Evolutionary conservation across 345 rosid genomes (phyloP).

Genomic region (Salix brachista): DNA sequence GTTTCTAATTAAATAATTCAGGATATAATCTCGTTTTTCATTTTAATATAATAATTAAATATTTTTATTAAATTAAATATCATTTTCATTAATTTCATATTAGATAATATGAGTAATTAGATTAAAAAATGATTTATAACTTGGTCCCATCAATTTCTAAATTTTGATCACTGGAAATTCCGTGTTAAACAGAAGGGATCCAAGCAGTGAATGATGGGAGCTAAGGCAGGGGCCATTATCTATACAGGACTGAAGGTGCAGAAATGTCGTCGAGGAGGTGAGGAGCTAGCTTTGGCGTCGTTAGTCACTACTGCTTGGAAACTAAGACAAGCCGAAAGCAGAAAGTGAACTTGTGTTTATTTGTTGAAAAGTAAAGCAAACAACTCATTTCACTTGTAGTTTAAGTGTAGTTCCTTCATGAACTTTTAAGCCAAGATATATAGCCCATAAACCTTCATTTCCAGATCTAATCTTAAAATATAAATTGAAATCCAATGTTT

Average conservation of each 20-base stretch:
- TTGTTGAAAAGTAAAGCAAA: conserved; percentile 84
- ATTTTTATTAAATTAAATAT: too few species aligned
- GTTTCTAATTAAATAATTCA: too few species aligned
- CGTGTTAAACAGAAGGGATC: background rate
- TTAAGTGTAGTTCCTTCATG: conserved; percentile 66
- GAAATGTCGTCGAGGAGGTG: background rate
- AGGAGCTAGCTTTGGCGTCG: background rate
- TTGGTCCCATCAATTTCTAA: too few species aligned
- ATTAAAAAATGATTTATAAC: too few species aligned
- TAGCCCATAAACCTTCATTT: conserved; percentile 41
- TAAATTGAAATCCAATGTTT: conserved; percentile 42
- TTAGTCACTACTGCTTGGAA: background rate
- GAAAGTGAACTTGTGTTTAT: conserved; percentile 13
- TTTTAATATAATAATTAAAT: too few species aligned
- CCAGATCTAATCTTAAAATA: conserved; percentile 46
- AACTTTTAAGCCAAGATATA: conserved; percentile 94
- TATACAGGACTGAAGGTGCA: background rate
- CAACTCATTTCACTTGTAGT: conserved; percentile 75
- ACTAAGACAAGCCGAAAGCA: background rate
- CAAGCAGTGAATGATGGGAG: background rate
- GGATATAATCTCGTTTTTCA: too few species aligned
- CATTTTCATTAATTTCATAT: too few species aligned
- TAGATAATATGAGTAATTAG: too few species aligned
- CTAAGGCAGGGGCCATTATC: too few species aligned
- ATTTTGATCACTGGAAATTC: too few species aligned